Base-by-base conservation (phyloP, 768 basidiomycete species). In the Cystofilobasidium bisporidii region DNA sequence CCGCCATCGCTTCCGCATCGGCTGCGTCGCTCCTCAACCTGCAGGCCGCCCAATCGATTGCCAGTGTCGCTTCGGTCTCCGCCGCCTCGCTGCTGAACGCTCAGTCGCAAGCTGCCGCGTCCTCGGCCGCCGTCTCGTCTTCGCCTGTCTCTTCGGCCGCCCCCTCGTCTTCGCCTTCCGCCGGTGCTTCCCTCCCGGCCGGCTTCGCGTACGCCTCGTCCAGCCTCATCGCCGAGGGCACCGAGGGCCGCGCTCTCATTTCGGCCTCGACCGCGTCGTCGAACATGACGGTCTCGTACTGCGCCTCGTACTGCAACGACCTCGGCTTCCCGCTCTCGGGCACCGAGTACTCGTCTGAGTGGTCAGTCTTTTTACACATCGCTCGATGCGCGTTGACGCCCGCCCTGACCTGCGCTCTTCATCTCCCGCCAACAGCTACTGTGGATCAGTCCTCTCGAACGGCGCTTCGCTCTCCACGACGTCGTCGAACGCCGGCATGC, bases 381-480 rank as follows among this genome's bases (percentile, higher is more conserved):
- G n/a, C n/a, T n/a, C n/a, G n/a, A n/a, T n/a, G n/a, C n/a, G n/a
- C n/a, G n/a, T n/a, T n/a, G n/a, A n/a, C n/a, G n/a, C n/a, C n/a
- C n/a, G n/a, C n/a, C n/a, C n/a, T n/a, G n/a, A n/a, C n/a, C n/a
- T n/a, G n/a, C n/a, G n/a, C n/a, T n/a, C n/a, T n/a, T n/a, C n/a
- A n/a, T n/a, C n/a, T n/a, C n/a, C n/a, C n/a, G n/a, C n/a, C n/a
- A n/a, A n/a, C 41, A 43, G 41, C 41, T 43, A 14, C 15, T 43
- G 15, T 14, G 41, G 41, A 12, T 50, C 48, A 4, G 48, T 28
- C 48, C 4, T 63, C 24, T 41, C 61, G 1, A 68, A 66, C 48
- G 65, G 65, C 45, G 65, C 65, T 20, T 66, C 65, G 24, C 65
- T 61, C 47, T 48, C 58, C 18, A 17, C 28, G 26, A n/a, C 40